Base-by-base conservation (phyloP, 2,329 filamentous ascomycete genomes). In the Leptographium wingfieldii region DNA sequence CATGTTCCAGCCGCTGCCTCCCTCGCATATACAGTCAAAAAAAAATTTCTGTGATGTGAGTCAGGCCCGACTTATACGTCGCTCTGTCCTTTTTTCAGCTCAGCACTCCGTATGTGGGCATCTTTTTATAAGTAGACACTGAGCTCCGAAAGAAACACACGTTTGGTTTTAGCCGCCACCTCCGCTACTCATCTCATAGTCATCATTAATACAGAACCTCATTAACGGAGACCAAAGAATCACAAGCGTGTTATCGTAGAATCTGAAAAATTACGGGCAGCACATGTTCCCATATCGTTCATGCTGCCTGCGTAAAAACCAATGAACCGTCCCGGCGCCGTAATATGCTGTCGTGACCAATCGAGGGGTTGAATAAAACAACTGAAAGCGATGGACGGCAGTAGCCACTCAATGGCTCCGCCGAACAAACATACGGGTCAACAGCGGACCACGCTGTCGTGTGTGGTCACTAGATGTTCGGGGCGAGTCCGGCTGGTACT, bases 381-480 rank as follows among this genome's bases (percentile, higher is more conserved):
- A 16, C 4, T 16, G 38, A 14, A 16, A 40, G 38, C 6, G 9
- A 40, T 40, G 14, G 14, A 40, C 12, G 14, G 38, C 19, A 11
- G 27, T 27, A 12, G n/a, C 48, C 48, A 52, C 3, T 59, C 40
- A 65, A 48, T 63, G 58, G 46, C 61, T 65, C 4, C 63, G 63
- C 16, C 64, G 63, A n/a, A 64, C 61, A 64, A 65, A 65, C 64
- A 65, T 65, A 9, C 64, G 63, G 10, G 59, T 57, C 35, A 65
- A 31, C 27, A 65, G 38, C 10, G 61, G 61, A 3, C 59, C 61
- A n/a, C 60, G 63, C 35, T 59, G 61, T n/a, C 38, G 57, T 2
- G 54, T 5, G 5, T 63, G 58, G 11, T 61, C 61, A 22, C 25
- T 25, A 14, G 63, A 62, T 31, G 55, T 38, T 3, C 60, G 52